These are phyloP conservation scores for Powellomyces hirtus DNA, from an alignment of 192 early-diverging fungal genomes.

Conservation along the genomic window DNA sequence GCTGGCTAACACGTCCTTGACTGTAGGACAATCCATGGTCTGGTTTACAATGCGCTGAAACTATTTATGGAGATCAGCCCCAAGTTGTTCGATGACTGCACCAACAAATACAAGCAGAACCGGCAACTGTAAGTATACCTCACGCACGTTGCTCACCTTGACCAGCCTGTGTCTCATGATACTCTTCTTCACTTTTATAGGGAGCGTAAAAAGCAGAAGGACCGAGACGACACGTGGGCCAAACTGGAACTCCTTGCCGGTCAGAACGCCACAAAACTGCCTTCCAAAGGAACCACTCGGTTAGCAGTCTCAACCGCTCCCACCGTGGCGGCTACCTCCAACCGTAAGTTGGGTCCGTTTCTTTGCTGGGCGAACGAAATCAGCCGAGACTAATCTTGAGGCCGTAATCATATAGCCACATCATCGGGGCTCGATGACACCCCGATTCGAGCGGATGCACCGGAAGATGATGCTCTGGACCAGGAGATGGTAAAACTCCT, in stretches of 20 bases:
- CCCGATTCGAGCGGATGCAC: slow-evolving; percentile 23
- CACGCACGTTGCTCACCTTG: neutral
- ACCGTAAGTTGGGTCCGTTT: neutral
- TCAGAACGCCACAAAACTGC: slow-evolving; percentile 42
- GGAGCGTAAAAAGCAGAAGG: slow-evolving; percentile 78
- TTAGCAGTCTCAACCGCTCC: slow-evolving; percentile 1
- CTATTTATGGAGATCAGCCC: slow-evolving; percentile 97
- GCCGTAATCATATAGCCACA: neutral
- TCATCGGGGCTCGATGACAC: slow-evolving; percentile 13
- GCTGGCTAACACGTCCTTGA: neutral
- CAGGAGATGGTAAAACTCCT: slow-evolving; percentile 39
- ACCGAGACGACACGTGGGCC: slow-evolving; percentile 78
- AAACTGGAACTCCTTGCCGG: slow-evolving; percentile 63
- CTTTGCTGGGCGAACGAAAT: neutral
- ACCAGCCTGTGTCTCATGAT: neutral
- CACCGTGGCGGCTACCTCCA: neutral
- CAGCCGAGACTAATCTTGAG: neutral
- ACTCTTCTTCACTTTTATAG: slow-evolving; percentile 34
- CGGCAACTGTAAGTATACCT: slow-evolving; percentile 70
- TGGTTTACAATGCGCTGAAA: slow-evolving; percentile 96
- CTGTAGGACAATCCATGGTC: slow-evolving; percentile 87
- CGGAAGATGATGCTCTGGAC: slow-evolving; percentile 45
- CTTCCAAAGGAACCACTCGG: neutral
- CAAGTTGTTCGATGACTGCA: slow-evolving; percentile 94
- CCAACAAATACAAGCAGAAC: slow-evolving; percentile 86